Conservation (phyloP, 2,329 filamentous ascomycete species). For the Coniochaeta sp. region DNA sequence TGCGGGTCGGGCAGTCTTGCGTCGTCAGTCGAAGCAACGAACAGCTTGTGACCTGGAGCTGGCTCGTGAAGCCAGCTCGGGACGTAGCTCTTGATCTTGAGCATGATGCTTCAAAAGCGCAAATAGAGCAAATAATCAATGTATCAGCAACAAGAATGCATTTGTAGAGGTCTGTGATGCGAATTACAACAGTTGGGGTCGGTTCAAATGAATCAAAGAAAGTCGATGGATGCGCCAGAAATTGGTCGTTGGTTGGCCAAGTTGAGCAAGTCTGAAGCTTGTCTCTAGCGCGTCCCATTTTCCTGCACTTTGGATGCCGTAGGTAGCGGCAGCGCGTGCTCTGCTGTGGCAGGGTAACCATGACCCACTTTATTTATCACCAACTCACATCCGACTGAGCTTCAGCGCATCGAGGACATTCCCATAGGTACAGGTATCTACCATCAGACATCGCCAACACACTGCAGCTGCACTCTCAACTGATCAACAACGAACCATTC, state of each 20-base stretch:
- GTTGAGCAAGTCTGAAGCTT: background rate
- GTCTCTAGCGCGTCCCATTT: background rate
- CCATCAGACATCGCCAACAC: background rate
- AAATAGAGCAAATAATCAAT: background rate
- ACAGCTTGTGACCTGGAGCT: conserved; percentile 70
- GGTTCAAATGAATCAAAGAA: background rate
- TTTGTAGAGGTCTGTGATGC: background rate
- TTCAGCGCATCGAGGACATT: background rate
- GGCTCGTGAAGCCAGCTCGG: conserved; percentile 79
- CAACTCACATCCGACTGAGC: background rate
- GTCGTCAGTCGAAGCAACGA: conserved; percentile 42
- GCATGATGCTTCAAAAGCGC: conserved; percentile 48
- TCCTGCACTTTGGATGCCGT: background rate
- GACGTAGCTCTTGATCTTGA: conserved; percentile 77
- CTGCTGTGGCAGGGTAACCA: background rate
- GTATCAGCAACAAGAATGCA: background rate
- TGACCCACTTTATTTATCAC: background rate
- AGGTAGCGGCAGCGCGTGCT: no score
- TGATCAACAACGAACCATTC: background rate
- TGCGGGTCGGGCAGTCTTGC: conserved; percentile 15
- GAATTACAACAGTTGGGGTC: background rate
- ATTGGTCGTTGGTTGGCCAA: background rate
- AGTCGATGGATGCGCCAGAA: background rate
- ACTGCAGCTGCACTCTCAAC: background rate
- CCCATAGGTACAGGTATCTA: background rate